Conservation (phyloP, 2,329 filamentous ascomycete genomes). For the Trichoderma sp. region DNA sequence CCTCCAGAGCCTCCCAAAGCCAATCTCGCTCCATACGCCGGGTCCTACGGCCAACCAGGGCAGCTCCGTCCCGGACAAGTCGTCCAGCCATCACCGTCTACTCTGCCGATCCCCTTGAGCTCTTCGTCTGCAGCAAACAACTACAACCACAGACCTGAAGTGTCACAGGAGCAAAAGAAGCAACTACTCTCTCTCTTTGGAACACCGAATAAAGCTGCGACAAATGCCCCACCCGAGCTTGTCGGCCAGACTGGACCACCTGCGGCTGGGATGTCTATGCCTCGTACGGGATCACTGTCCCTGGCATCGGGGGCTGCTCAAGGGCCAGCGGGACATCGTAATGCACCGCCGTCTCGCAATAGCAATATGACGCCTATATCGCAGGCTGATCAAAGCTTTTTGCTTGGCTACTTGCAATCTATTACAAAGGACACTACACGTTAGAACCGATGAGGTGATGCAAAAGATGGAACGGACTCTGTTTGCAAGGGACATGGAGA, state of each 20-base stretch:
- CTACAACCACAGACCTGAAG: conserved; percentile 26
- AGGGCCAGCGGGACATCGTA: conserved; percentile 7
- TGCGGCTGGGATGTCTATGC: conserved; percentile 28
- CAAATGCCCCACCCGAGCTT: background rate
- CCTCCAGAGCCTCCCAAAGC: background rate
- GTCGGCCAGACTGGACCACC: background rate
- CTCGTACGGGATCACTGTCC: conserved; percentile 48
- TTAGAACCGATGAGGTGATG: conserved; percentile 22
- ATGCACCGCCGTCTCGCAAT: conserved; percentile 37
- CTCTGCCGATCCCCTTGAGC: conserved; percentile 16
- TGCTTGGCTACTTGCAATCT: conserved; percentile 70
- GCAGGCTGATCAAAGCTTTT: conserved; percentile 70
- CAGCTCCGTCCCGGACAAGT: conserved; percentile 24
- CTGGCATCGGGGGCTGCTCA: conserved; percentile 43
- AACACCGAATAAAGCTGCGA: conserved; percentile 35
- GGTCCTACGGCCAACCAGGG: conserved; percentile 24
- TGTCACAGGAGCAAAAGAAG: conserved; percentile 35
- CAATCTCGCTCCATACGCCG: conserved; percentile 26
- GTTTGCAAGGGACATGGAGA: background rate
- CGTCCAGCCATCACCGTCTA: conserved; percentile 24
- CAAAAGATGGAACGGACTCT: background rate
- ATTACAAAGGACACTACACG: conserved; percentile 43
- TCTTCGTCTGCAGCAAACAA: background rate
- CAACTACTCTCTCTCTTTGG: conserved; percentile 62
- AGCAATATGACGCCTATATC: conserved; percentile 58